Base-by-base conservation (phyloP, 2,329 filamentous ascomycete species). In the Botrytis deweyae region DNA sequence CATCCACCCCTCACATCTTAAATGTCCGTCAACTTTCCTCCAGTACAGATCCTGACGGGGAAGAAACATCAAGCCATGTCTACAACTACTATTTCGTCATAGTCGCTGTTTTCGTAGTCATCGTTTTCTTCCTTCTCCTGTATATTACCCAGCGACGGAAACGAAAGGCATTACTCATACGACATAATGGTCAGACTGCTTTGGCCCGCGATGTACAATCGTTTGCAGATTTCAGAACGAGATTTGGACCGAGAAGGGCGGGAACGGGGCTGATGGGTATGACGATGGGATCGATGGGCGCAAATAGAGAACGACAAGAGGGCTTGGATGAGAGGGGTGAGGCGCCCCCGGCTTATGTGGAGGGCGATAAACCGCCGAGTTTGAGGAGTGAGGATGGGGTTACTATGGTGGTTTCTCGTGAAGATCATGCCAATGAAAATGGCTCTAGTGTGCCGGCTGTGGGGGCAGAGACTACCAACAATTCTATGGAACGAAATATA, bases 321-420 rank as follows among this genome's bases (percentile, higher is more conserved):
- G 90, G 90, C 0, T 81, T 91, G 73, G 86, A 92, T 79, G 89
- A 91, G 82, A 81, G 86, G 62, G 90, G 90, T 42, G 89, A 91
- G 80, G 88, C 89, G 16, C 90, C 90, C 68, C 90, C 90, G 66
- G 88, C 90, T 0, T 92, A 92, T 79, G 83, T 74, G 8, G 76
- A 76, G 18, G 78, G 74, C 4, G 66, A 61, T 6, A 81, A 81
- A 62, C 79, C 80, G 25, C 79, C 79, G 46, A 81, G 79, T 75
- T 68, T 72, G 49, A 72, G 70, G 52, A 72, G 70, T 61, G 63
- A 29, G 18, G 63, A 72, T 61, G 49, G 66, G 16, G 49, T 72
- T 29, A n/a, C 61, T 14, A 69, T 58, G n/a, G 40, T 68, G n/a
- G 40, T 33, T 7, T 69, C 49, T 33, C 40, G 29, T 7, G 49